Percentiles rank a stretch among this genome's conserved stretches.
Evolutionary conservation across 1,284 basidiomycete species (phyloP).

Genomic region (Leccinum glutinopallens): DNA sequence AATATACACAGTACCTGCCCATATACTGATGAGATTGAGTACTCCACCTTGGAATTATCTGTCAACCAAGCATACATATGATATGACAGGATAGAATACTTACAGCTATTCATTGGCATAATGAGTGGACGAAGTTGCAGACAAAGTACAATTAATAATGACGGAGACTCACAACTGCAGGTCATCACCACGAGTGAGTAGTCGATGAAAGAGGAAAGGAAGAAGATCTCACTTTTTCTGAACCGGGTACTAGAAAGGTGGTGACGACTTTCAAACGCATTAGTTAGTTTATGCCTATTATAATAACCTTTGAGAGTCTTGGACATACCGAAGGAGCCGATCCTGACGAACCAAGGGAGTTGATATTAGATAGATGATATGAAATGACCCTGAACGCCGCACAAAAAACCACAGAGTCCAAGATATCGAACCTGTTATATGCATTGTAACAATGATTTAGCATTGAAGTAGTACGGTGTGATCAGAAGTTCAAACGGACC

Average conservation of each 20-base stretch:
- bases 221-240: no score
- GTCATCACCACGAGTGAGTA: not conserved
- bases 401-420: not conserved
- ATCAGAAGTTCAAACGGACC: not conserved
- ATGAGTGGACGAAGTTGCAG: not conserved
- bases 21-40: not conserved
- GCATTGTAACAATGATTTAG: no score
- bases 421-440: no score
- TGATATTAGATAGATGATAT: not conserved
- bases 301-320: no score
- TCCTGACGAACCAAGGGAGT: not conserved
- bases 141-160: not conserved
- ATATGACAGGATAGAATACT: not conserved
- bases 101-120: not conserved
- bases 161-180: not conserved
- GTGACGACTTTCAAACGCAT: no score
- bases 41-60: not conserved
- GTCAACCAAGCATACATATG: not conserved
- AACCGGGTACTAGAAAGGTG: no score
- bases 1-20: no score
- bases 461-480: no score
- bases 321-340: not conserved
- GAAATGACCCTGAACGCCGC: not conserved
- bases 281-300: no score
- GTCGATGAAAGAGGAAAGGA: not conserved